Percentiles rank a stretch among this genome's conserved stretches.
Conservation (phyloP, 176 grass and related monocot genomes). For the Tuctoria greenei region DNA sequence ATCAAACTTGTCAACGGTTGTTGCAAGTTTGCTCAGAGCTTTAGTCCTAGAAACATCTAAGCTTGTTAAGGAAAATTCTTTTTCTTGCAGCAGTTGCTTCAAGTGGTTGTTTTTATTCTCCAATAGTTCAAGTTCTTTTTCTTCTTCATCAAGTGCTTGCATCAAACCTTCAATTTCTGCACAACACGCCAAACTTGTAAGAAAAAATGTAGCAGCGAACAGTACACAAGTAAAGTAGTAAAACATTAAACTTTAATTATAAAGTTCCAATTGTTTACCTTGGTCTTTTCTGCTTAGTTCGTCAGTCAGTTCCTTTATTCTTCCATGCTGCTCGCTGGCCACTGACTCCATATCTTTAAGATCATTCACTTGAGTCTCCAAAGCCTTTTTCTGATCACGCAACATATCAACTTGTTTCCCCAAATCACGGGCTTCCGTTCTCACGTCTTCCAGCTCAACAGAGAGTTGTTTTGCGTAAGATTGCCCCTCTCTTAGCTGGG, state of each 20-base stretch:
- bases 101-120: constrained; percentile 67
- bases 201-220: constrained; percentile 24
- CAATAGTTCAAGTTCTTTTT: constrained; percentile 75
- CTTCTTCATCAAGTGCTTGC: constrained; percentile 99
- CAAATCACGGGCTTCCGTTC: constrained; percentile 57
- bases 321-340: constrained; percentile 58
- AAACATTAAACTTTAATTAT: constrained; percentile 27
- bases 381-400: constrained; percentile 59
- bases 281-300: constrained; percentile 83
- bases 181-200: constrained; percentile 27
- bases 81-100: constrained; percentile 71
- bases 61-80: constrained; percentile 63
- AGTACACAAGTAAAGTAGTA: constrained; percentile 6
- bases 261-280: constrained; percentile 50
- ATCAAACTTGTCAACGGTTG: constrained; percentile 87
- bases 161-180: constrained; percentile 92
- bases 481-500: constrained; percentile 77
- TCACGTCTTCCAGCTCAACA: constrained; percentile 53
- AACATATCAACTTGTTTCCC: constrained; percentile 69
- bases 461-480: constrained; percentile 47
- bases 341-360: constrained; percentile 61
- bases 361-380: constrained; percentile 56
- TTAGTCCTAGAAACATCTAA: constrained; percentile 81
- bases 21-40: constrained; percentile 70
- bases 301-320: constrained; percentile 65